phyloP scores from a whole-genome alignment of 2,329 filamentous ascomycete species.

The Hypomyces perniciosus region DNA sequence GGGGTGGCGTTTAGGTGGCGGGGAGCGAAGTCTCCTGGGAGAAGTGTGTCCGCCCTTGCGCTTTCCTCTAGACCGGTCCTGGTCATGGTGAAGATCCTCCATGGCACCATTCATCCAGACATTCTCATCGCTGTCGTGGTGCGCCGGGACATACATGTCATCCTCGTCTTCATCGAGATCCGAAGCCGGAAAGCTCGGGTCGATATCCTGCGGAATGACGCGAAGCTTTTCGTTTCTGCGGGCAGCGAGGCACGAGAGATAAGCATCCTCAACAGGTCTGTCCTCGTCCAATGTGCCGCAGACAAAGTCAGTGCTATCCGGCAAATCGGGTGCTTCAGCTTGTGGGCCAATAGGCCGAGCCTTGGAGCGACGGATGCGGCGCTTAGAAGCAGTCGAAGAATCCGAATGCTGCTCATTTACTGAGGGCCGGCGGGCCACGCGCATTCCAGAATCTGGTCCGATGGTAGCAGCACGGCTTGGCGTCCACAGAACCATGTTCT shows the following conservation, averaged over 20 bases:
- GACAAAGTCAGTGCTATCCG: conserved; percentile 98
- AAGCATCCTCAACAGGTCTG: conserved; percentile 86
- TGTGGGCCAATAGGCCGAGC: conserved; percentile 24
- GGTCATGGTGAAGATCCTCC: conserved; percentile 58
- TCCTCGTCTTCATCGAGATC: conserved; percentile 84
- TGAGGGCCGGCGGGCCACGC: conserved; percentile 30
- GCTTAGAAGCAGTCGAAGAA: conserved; percentile 50
- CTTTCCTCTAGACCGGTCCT: conserved; percentile 42
- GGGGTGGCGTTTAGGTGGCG: conserved; percentile 26
- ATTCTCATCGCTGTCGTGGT: conserved; percentile 60
- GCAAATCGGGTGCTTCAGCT: conserved; percentile 68
- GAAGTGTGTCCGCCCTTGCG: conserved; percentile 46
- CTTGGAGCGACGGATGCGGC: conserved; percentile 26
- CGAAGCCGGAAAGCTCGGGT: conserved; percentile 93
- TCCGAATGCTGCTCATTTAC: conserved; percentile 49
- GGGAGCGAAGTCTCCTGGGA: conserved; percentile 40
- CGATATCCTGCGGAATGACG: conserved; percentile 88
- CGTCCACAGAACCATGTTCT: conserved; percentile 53
- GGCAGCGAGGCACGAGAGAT: conserved; percentile 76
- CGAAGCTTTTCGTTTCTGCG: conserved; percentile 76
- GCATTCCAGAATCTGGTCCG: conserved; percentile 30
- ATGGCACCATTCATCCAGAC: conserved; percentile 67
- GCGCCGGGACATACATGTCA: conserved; percentile 55
- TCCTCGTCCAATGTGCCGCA: conserved; percentile 97
- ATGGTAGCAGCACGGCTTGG: conserved; percentile 36